Percentiles rank a stretch among this genome's conserved stretches.
Evolutionary conservation across 306 rosid species (phyloP).

Genomic region (Inga leiocalycina): DNA sequence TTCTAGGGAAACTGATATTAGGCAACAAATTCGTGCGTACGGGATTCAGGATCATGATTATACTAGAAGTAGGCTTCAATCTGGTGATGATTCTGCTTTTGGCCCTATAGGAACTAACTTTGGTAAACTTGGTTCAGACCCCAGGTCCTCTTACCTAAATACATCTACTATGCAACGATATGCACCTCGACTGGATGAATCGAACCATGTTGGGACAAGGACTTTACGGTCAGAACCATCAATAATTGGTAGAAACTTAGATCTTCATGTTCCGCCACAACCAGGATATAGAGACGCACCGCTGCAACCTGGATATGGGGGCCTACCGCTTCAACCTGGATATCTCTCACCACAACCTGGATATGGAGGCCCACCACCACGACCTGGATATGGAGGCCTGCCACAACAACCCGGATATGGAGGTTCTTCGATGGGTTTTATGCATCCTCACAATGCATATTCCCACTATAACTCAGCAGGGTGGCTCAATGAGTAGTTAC

Average conservation of each 20-base stretch:
- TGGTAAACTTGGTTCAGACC: slow-evolving; percentile 26
- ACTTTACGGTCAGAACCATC: slow-evolving; percentile 42
- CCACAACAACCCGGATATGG: slow-evolving; percentile 33
- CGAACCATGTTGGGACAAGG: slow-evolving; percentile 46
- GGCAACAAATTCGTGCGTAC: slow-evolving; percentile 35
- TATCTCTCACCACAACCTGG: slow-evolving; percentile 6
- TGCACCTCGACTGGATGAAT: slow-evolving; percentile 64
- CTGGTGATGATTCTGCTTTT: slow-evolving; percentile 30
- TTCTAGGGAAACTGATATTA: slow-evolving; percentile 32
- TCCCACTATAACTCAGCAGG: slow-evolving; percentile 56
- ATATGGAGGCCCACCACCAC: not conserved
- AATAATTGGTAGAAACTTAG: slow-evolving; percentile 30
- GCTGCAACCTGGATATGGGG: slow-evolving; percentile 19
- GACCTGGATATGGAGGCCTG: slow-evolving; percentile 33
- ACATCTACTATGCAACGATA: slow-evolving; percentile 64
- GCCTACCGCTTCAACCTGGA: not conserved
- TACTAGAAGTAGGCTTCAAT: slow-evolving; percentile 9
- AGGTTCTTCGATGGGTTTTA: slow-evolving; percentile 39
- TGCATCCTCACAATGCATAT: slow-evolving; percentile 40
- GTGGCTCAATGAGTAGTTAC: slow-evolving; percentile 52
- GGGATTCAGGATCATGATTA: slow-evolving; percentile 36
- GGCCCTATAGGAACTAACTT: slow-evolving; percentile 19
- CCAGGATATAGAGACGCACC: slow-evolving; percentile 31
- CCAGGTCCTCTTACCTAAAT: slow-evolving; percentile 43
- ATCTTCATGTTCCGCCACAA: slow-evolving; percentile 40